Conservation (phyloP, 225 moss, liverwort and hornwort genomes). For the Pleurozium schreberi region DNA sequence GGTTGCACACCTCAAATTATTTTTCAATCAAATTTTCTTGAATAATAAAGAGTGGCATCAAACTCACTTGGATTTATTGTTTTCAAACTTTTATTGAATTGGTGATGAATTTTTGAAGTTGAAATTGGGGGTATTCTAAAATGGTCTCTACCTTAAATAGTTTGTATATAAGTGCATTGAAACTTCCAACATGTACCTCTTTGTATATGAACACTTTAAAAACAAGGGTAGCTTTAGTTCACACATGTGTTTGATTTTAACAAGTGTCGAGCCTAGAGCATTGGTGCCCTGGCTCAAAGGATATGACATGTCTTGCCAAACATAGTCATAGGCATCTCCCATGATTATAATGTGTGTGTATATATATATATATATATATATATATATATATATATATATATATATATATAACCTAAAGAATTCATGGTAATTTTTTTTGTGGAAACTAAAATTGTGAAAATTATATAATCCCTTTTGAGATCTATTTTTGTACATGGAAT, state of each 20-base stretch:
- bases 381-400: too few species aligned
- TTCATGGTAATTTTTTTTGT: too few species aligned
- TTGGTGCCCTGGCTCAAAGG: rapidly evolving
- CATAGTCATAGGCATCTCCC: too few species aligned
- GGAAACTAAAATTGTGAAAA: too few species aligned
- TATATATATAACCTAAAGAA: too few species aligned
- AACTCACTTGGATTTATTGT: background rate
- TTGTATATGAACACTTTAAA: rapidly evolving
- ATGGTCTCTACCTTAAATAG: background rate
- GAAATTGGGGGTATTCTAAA: background rate
- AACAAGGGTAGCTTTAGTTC: too few species aligned
- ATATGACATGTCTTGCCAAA: background rate
- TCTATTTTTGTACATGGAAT: too few species aligned
- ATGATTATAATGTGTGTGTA: too few species aligned
- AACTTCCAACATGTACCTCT: background rate
- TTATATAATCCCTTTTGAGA: too few species aligned
- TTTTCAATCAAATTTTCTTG: background rate
- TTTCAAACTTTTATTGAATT: background rate
- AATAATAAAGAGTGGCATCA: background rate
- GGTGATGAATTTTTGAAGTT: background rate
- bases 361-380: too few species aligned
- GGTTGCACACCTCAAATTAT: background rate
- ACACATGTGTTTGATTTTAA: background rate
- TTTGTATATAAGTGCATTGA: background rate
- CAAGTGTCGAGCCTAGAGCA: too few species aligned